Conservation (phyloP, 2,329 filamentous ascomycete genomes). For the Microcyclospora pomicola region DNA sequence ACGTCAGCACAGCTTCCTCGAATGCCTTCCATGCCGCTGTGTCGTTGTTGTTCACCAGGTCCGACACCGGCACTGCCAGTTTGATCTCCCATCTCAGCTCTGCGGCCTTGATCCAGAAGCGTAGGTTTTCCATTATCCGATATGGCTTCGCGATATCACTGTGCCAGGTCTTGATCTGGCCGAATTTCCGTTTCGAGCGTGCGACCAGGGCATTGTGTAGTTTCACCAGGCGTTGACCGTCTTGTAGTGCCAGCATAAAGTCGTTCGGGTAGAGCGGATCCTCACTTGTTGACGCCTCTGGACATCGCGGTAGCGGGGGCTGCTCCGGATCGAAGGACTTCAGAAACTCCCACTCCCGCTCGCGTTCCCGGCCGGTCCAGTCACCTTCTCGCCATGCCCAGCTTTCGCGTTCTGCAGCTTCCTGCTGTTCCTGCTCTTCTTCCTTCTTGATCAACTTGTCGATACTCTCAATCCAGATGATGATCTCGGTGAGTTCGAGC, state of each 20-base stretch:
- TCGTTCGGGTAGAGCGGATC: conserved; percentile 28
- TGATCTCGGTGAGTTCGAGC: conserved; percentile 64
- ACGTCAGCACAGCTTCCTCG: conserved; percentile 67
- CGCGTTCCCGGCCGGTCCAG: conserved; percentile 58
- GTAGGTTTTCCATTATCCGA: conserved; percentile 79
- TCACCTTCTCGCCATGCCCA: conserved; percentile 73
- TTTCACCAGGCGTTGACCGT: conserved; percentile 66
- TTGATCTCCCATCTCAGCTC: conserved; percentile 86
- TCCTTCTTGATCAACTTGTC: conserved; percentile 64
- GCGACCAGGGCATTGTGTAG: conserved; percentile 82
- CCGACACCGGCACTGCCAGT: conserved; percentile 71
- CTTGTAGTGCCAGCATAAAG: conserved; percentile 65
- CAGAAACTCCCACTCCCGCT: conserved; percentile 71
- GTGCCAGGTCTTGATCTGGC: conserved; percentile 77
- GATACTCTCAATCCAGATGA: conserved; percentile 66
- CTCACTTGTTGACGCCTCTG: conserved; percentile 26
- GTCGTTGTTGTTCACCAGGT: conserved; percentile 61
- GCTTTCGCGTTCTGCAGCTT: conserved; percentile 51
- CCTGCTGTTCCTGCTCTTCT: conserved; percentile 59
- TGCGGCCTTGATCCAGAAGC: conserved; percentile 92
- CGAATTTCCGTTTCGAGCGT: conserved; percentile 75
- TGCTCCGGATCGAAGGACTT: conserved; percentile 54
- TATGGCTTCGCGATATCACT: conserved; percentile 93
- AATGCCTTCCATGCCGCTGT: conserved; percentile 62
- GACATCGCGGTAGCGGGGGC: conserved; percentile 54